Evolutionary conservation across 2,329 filamentous ascomycete genomes (phyloP).

Genomic region (Phyllosticta citriasiana): DNA sequence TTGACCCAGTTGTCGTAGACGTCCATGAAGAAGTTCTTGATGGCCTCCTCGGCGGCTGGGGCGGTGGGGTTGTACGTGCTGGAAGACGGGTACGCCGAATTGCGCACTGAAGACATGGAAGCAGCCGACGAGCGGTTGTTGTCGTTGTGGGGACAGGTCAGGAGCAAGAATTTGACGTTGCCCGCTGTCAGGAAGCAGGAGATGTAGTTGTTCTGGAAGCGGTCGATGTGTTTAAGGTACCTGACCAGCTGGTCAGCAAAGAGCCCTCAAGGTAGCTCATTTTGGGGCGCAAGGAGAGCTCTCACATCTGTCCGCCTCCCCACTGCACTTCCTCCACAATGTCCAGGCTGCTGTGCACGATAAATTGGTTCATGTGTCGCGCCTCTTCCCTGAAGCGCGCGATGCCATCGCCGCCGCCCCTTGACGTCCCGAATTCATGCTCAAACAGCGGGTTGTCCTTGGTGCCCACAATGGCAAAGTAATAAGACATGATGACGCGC

Average conservation of each 20-base stretch:
- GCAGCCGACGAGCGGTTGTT: conserved; percentile 10
- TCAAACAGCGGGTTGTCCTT: conserved; percentile 95
- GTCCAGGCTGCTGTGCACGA: conserved; percentile 86
- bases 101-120: conserved; percentile 22
- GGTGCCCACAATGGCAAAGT: conserved; percentile 93
- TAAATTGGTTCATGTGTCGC: conserved; percentile 93
- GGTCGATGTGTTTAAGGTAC: conserved; percentile 95
- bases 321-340: conserved; percentile 96
- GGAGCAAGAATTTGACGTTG: conserved; percentile 87
- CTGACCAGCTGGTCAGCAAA: conserved; percentile 35
- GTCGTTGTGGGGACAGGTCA: conserved; percentile 60
- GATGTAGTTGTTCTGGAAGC: conserved; percentile 91
- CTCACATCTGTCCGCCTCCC: conserved; percentile 73
- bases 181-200: conserved; percentile 89
- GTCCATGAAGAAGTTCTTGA: conserved; percentile 88
- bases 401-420: conserved; percentile 87
- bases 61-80: conserved; percentile 62
- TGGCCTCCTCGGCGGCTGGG: conserved; percentile 87
- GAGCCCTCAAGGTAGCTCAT: background rate
- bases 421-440: conserved; percentile 92
- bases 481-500: conserved; percentile 74
- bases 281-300: conserved; percentile 5
- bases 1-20: conserved; percentile 97
- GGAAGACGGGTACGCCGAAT: conserved; percentile 60
- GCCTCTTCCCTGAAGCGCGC: conserved; percentile 82